A percentile compares a stretch with the other conserved stretches of the same genome.
Evolutionary conservation across 192 early-diverging fungal genomes (phyloP).

Genomic region (Geosiphon pyriformis): DNA sequence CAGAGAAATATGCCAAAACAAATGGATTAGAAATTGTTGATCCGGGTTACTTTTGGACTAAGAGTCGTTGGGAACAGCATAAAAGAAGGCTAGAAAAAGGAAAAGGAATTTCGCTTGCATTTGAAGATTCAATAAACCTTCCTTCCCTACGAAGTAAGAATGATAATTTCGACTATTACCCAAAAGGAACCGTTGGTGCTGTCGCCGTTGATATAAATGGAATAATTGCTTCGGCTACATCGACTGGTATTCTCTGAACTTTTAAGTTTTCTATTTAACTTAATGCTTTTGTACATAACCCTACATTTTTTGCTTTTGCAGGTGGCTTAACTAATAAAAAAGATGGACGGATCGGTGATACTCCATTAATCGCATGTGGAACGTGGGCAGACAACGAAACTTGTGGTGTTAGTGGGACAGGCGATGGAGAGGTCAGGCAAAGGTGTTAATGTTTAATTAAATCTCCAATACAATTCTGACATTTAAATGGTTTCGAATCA

Average conservation of each 20-base stretch:
- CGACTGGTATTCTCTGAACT: conserved; percentile 26
- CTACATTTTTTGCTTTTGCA: neutral
- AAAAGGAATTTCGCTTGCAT: neutral
- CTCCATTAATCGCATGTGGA: conserved; percentile 42
- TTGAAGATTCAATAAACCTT: neutral
- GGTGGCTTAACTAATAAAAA: conserved; percentile 43
- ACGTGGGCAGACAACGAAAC: conserved; percentile 44
- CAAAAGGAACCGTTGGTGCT: conserved; percentile 43
- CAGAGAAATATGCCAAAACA: conserved; percentile 32
- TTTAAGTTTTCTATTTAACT: neutral
- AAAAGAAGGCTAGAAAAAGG: conserved; percentile 24
- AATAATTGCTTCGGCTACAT: conserved; percentile 41
- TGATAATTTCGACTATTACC: conserved; percentile 12
- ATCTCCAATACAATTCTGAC: neutral
- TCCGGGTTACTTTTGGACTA: conserved; percentile 39
- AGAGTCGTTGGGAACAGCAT: conserved; percentile 40
- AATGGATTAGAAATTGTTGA: conserved; percentile 39
- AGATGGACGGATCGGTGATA: conserved; percentile 41
- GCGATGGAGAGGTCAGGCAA: conserved; percentile 36
- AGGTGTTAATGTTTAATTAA: neutral
- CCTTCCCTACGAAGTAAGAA: neutral
- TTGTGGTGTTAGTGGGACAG: conserved; percentile 41
- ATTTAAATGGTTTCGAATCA: neutral
- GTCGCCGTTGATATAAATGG: conserved; percentile 39
- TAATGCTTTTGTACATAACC: neutral